Evolutionary conservation across 345 rosid genomes (phyloP), one percentile per base, ranked within the genome.

Genomic region (Citrus medica): DNA sequence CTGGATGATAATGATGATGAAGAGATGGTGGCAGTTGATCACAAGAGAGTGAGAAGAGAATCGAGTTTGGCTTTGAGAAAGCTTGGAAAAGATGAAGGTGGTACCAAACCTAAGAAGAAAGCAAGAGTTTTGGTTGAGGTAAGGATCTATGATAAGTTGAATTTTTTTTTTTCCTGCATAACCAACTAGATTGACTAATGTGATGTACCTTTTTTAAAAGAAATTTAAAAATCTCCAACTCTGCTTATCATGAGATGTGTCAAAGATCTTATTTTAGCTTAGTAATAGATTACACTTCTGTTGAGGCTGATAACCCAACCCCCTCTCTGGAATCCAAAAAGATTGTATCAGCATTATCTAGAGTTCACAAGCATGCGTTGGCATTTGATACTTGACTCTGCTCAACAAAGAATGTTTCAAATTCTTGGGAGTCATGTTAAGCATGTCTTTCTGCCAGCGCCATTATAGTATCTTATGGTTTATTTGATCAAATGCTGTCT

Each of bases 71-170:
- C 84, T 53, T 75, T 30, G 28, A 78, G 75, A 78, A 89, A 87
- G 80, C 76, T 74, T 60, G 92, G 82, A 77, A 90, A 86, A 65
- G 89, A 79, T 40, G 88, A 83, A 28, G 19, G 72, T 66, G 84
- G 78, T 69, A 78, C 77, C 74, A 91, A 90, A 83, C 42, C 76
- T 12, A 94, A 89, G 90, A 94, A 91, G 86, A 92, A 86, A 86
- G 78, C 93, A 62, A 91, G 87, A 81, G 93, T 94, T 32, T 82
- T 86, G 62, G 92, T 92, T 32, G 98, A 94, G 94, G 98, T 94
- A 84, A 90, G 85, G 80, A 59, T 65, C 65, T 78, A 1, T 65
- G 64, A 28, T 33, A 2, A 32, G 21, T 33, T 7, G 17, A 35
- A 1, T 35, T 73, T n/a, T 22, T 9, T 38, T 8, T 8, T 16